Evolutionary conservation across 169 alveolate species (phyloP).

Genomic region (Cryptosporidium canis): DNA sequence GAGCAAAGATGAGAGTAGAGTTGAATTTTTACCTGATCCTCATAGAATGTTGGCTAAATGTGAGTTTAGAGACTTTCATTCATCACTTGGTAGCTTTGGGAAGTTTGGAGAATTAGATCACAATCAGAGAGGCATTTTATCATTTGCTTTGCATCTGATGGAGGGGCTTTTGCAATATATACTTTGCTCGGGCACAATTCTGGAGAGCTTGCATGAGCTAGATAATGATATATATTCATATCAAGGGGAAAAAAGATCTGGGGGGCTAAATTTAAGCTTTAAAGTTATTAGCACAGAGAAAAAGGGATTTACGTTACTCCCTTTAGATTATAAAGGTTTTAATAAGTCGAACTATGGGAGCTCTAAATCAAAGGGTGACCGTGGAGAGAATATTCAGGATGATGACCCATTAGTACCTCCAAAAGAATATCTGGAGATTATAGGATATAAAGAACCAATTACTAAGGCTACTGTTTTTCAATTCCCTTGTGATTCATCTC

Average conservation of each 20-base stretch:
- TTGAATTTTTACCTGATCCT: constrained; percentile 40
- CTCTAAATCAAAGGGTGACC: neutral
- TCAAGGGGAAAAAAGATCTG: constrained; percentile 10
- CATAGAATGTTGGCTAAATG: constrained; percentile 40
- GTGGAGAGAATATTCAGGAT: neutral
- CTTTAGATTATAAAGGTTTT: constrained; percentile 40
- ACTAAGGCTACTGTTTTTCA: constrained; percentile 56
- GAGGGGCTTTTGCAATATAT: constrained; percentile 16
- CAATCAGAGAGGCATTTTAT: constrained; percentile 11
- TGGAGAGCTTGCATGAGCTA: constrained; percentile 36
- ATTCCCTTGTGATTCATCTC: constrained; percentile 40
- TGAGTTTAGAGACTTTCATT: constrained; percentile 36
- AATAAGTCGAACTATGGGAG: neutral
- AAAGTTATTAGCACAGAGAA: constrained; percentile 33
- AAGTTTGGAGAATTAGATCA: constrained; percentile 7
- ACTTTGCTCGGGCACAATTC: constrained; percentile 31
- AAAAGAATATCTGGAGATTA: constrained; percentile 43
- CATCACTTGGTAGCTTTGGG: constrained; percentile 33
- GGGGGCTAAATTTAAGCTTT: constrained; percentile 24
- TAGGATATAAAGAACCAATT: constrained; percentile 65
- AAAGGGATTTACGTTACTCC: constrained; percentile 52
- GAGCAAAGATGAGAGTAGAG: constrained; percentile 2
- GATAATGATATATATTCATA: constrained; percentile 33
- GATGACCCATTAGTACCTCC: constrained; percentile 57
- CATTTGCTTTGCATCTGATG: constrained; percentile 26